A percentile compares a stretch with the other conserved stretches of the same genome.
phyloP scores from a whole-genome alignment of 2,329 filamentous ascomycete genomes.

The Seiridium unicorne region DNA sequence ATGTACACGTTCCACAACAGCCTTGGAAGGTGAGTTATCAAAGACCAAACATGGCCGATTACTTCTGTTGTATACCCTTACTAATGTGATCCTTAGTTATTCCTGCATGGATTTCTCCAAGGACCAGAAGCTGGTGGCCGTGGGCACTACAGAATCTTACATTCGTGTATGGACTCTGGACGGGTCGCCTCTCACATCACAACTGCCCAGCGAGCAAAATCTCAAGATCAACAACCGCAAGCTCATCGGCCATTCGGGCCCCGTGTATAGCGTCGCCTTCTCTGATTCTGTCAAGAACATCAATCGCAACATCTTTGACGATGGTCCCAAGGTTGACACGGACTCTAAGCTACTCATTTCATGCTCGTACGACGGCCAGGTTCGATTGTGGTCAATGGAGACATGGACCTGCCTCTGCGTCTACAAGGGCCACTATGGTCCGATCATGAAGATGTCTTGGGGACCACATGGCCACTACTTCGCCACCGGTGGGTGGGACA shows the following conservation, averaged over 20 bases:
- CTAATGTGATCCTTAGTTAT: conserved; percentile 50
- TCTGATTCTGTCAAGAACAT: conserved; percentile 65
- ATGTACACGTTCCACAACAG: conserved; percentile 99
- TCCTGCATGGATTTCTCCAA: conserved; percentile 96
- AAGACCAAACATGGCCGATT: neutral
- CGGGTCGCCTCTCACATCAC: conserved; percentile 74
- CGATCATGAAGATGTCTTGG: conserved; percentile 86
- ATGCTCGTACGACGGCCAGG: conserved; percentile 79
- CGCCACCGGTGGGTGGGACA: conserved; percentile 81
- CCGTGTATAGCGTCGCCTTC: conserved; percentile 87
- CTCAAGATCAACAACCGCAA: conserved; percentile 63
- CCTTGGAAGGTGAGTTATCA: conserved; percentile 70
- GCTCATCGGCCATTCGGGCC: conserved; percentile 85
- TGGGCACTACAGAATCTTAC: conserved; percentile 90
- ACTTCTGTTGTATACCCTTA: neutral
- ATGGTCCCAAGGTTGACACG: conserved; percentile 45
- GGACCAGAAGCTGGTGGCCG: conserved; percentile 82
- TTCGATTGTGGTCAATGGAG: conserved; percentile 91
- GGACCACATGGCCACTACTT: conserved; percentile 96
- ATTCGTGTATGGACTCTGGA: conserved; percentile 93
- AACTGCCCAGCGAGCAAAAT: conserved; percentile 57
- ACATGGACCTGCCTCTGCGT: conserved; percentile 89
- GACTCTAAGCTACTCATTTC: conserved; percentile 79
- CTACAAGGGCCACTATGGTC: conserved; percentile 89
- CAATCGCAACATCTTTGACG: conserved; percentile 49